Evolutionary conservation across 1,284 basidiomycete species (phyloP).

Genomic region (Trichosporon coremiiforme): DNA sequence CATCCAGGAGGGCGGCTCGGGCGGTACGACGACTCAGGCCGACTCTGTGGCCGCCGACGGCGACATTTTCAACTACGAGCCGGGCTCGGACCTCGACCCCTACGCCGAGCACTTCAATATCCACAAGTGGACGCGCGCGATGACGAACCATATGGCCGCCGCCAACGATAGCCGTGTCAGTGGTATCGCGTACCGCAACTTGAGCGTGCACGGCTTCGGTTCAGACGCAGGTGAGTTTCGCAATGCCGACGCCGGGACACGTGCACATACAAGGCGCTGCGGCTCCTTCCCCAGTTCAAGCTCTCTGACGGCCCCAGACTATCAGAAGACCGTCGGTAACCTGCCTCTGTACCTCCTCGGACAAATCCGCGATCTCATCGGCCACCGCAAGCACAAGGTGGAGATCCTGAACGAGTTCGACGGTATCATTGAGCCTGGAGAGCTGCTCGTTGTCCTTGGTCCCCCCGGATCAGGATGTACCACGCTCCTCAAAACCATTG

Average conservation of each 20-base stretch:
- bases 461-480: conserved; percentile 67
- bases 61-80: conserved; percentile 44
- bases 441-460: conserved; percentile 62
- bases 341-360: conserved; percentile 52
- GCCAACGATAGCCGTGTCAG: conserved; percentile 51
- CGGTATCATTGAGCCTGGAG: conserved; percentile 58
- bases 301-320: conserved; percentile 45
- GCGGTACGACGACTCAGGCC: conserved; percentile 10
- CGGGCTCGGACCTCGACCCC: conserved; percentile 57
- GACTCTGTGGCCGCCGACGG: background rate
- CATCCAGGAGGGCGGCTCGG: conserved; percentile 5
- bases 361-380: conserved; percentile 49
- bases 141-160: conserved; percentile 44
- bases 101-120: conserved; percentile 56
- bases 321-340: conserved; percentile 60
- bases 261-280: background rate
- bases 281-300: background rate
- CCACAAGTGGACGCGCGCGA: conserved; percentile 54
- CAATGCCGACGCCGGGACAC: background rate
- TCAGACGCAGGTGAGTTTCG: conserved; percentile 51
- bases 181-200: conserved; percentile 59
- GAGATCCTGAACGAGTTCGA: conserved; percentile 60
- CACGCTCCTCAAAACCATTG: conserved; percentile 61
- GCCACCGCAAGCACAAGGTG: conserved; percentile 55
- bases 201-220: conserved; percentile 59